Evolutionary conservation across 1,284 basidiomycete species (phyloP).

Genomic region (Lentinus polychrous): DNA sequence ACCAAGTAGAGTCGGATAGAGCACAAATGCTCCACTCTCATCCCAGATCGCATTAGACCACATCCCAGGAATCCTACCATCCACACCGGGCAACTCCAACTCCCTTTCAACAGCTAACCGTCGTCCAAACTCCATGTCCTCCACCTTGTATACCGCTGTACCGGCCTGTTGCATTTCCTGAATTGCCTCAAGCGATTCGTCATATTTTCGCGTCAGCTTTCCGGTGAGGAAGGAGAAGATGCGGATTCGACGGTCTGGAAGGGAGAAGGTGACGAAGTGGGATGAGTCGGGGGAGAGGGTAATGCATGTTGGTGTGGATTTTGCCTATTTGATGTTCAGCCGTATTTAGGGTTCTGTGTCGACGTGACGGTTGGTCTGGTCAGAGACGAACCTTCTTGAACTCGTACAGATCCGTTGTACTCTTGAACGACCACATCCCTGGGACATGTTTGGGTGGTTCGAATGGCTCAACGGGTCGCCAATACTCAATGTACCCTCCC

Average conservation of each 20-base stretch:
- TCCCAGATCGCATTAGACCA: conserved; percentile 94
- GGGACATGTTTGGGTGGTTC: conserved; percentile 72
- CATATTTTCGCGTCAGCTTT: conserved; percentile 89
- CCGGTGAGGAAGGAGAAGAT: conserved; percentile 89
- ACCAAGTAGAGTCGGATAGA: conserved; percentile 91
- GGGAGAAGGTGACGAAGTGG: conserved; percentile 88
- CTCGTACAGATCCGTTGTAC: conserved; percentile 90
- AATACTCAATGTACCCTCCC: conserved; percentile 94
- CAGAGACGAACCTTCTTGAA: conserved; percentile 81
- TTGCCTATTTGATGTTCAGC: conserved; percentile 50
- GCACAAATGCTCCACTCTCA: conserved; percentile 89
- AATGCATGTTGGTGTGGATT: conserved; percentile 86
- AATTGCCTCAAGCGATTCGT: conserved; percentile 87
- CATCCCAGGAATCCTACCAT: conserved; percentile 58
- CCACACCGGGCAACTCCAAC: conserved; percentile 72
- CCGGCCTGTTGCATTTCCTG: conserved; percentile 98
- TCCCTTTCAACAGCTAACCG: conserved; percentile 90
- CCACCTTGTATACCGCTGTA: conserved; percentile 84
- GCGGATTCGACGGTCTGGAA: conserved; percentile 89
- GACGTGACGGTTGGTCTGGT: neutral
- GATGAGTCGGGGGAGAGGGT: conserved; percentile 85
- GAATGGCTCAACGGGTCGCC: conserved; percentile 87
- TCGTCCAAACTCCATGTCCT: conserved; percentile 99
- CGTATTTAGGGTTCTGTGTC: neutral
- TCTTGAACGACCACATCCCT: conserved; percentile 88